These are phyloP conservation scores for Barnettozyma sp. DNA, from an alignment of 805 yeast genomes.

Conservation along the genomic window DNA sequence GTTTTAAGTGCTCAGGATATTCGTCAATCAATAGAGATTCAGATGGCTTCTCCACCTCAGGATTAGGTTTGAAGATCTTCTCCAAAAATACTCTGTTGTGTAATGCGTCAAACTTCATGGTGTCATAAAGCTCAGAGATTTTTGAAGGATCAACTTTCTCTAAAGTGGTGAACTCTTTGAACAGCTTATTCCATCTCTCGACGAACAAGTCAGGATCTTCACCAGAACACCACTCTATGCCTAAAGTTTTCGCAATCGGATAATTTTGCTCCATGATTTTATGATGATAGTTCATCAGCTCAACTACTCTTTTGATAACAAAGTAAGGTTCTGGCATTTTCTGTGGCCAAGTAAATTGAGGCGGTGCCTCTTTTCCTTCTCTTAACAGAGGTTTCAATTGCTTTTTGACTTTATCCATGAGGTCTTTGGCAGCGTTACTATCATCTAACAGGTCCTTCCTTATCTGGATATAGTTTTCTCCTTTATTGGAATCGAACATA, in stretches of 20 bases:
- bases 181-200: slow-evolving; percentile 96
- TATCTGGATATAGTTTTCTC: slow-evolving; percentile 72
- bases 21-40: slow-evolving; percentile 24
- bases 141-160: slow-evolving; percentile 98
- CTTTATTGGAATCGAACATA: slow-evolving; percentile 51
- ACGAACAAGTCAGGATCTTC: slow-evolving; percentile 87
- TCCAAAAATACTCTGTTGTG: slow-evolving; percentile 89
- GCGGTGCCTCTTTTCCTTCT: slow-evolving; percentile 95
- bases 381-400: slow-evolving; percentile 88
- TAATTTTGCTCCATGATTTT: slow-evolving; percentile 79
- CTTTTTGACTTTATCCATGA: slow-evolving; percentile 97
- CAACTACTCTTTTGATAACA: slow-evolving; percentile 90
- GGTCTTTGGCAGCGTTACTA: slow-evolving; percentile 94
- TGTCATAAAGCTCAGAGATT: slow-evolving; percentile 92
- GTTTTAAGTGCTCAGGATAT: slow-evolving; percentile 25
- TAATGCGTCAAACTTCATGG: slow-evolving; percentile 96
- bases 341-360: slow-evolving; percentile 98
- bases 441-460: slow-evolving; percentile 92
- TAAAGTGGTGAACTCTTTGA: slow-evolving; percentile 83
- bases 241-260: slow-evolving; percentile 55
- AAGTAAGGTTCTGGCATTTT: slow-evolving; percentile 96
- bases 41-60: slow-evolving; percentile 30
- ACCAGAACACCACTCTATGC: slow-evolving; percentile 89
- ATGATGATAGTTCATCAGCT: slow-evolving; percentile 87
- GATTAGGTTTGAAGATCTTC: slow-evolving; percentile 67